phyloP scores from a whole-genome alignment of 2,329 filamentous ascomycete genomes.

The Fusarium sp. region DNA sequence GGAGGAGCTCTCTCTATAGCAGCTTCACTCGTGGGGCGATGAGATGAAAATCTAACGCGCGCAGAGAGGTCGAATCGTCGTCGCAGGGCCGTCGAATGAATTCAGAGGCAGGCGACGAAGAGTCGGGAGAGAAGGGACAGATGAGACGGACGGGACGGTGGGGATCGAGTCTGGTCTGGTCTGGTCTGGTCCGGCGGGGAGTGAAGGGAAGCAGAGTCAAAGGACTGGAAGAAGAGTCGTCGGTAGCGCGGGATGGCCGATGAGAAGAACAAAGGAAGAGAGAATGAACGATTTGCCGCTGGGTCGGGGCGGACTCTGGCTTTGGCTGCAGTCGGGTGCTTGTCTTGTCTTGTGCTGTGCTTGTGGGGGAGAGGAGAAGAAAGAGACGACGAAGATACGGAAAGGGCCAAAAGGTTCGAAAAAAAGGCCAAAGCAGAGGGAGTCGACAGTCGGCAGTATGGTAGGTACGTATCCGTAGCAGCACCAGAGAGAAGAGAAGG shows the following conservation, averaged over 20 bases:
- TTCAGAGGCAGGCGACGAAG: slow-evolving; percentile 18
- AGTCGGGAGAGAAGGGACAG: slow-evolving; percentile 1
- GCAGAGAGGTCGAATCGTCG: slow-evolving; percentile 24
- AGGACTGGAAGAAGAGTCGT: slow-evolving; percentile 11
- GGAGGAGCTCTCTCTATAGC: slow-evolving; percentile 31
- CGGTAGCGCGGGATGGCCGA: slow-evolving; percentile 20
- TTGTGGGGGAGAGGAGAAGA: slow-evolving; percentile 22
- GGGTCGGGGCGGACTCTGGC: slow-evolving; percentile 30
- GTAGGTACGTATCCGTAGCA: not conserved
- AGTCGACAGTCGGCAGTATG: slow-evolving; percentile 22
- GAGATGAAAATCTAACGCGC: slow-evolving; percentile 33
- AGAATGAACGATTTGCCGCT: slow-evolving; percentile 32
- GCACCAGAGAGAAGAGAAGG: slow-evolving; percentile 32
- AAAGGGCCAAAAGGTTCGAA: slow-evolving; percentile 31
- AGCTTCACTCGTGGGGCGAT: slow-evolving; percentile 18
- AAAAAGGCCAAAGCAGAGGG: slow-evolving; percentile 39
- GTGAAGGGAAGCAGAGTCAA: not conserved
- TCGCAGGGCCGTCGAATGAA: slow-evolving; percentile 29
- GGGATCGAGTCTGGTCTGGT: slow-evolving; percentile 3
- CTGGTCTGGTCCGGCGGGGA: not conserved
- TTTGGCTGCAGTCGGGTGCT: slow-evolving; percentile 13
- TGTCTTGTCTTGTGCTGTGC: not conserved
- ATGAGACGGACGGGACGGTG: not conserved
- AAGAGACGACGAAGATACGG: slow-evolving; percentile 23
- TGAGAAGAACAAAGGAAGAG: slow-evolving; percentile 32